A percentile compares a stretch with the other conserved stretches of the same genome.
These are phyloP conservation scores for Nepenthes mirabilis DNA, from an alignment of 148 eudicot species.

Conservation along the genomic window DNA sequence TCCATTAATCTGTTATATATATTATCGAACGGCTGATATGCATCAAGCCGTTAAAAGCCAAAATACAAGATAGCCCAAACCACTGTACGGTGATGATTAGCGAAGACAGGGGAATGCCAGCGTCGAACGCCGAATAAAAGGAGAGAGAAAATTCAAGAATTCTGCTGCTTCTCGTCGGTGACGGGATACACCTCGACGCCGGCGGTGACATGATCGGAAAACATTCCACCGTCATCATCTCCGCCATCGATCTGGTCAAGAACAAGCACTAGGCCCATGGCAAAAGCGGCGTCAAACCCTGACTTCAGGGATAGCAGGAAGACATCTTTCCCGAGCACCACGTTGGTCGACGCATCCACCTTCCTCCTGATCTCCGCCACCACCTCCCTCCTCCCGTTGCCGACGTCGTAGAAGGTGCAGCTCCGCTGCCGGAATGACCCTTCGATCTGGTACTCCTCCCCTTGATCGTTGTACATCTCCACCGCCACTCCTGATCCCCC, in stretches of 20 bases:
- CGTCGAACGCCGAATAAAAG: no score
- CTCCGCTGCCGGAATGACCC: constrained; percentile 53
- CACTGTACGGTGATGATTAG: no score
- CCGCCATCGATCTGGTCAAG: constrained; percentile 58
- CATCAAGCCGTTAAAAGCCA: no score
- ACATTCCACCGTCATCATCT: constrained; percentile 8
- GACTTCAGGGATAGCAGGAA: constrained; percentile 45
- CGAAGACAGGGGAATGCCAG: no score
- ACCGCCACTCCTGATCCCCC: constrained; percentile 71
- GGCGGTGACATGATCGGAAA: constrained; percentile 3
- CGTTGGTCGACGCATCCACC: constrained; percentile 54
- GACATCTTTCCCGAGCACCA: constrained; percentile 68
- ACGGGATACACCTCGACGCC: constrained; percentile 4
- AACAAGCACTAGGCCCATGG: constrained; percentile 70
- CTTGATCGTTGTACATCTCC: constrained; percentile 35
- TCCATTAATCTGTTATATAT: no score
- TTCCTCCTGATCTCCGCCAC: constrained; percentile 78
- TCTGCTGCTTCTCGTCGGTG: no score
- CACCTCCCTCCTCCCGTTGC: constrained; percentile 21
- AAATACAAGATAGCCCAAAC: no score
- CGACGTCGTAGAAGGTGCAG: constrained; percentile 46
- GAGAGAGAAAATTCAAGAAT: no score
- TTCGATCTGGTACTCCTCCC: constrained; percentile 65
- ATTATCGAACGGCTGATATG: no score
- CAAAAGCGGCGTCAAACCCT: constrained; percentile 77